phyloP scores from a whole-genome alignment of 768 basidiomycete species.

The Galerina sulciceps region DNA sequence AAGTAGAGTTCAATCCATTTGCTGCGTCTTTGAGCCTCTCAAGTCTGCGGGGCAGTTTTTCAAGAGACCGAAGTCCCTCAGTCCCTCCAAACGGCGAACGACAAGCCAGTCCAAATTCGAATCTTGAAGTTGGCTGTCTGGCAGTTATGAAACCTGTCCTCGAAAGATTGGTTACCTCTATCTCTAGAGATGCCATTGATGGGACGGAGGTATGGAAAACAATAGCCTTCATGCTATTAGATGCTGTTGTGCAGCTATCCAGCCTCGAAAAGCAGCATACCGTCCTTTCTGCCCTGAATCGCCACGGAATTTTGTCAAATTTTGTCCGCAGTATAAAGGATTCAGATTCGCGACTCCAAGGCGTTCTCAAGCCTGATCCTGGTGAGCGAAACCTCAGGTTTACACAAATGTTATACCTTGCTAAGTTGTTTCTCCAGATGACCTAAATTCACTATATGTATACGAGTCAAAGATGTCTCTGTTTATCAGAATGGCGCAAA shows the following conservation, averaged over 20 bases:
- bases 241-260: constrained; percentile 77
- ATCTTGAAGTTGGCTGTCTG: constrained; percentile 67
- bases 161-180: constrained; percentile 72
- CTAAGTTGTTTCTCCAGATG: constrained; percentile 53
- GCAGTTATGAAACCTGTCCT: constrained; percentile 66
- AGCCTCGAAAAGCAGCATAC: constrained; percentile 69
- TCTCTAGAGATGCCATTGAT: constrained; percentile 92
- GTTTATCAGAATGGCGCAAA: constrained; percentile 83
- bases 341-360: constrained; percentile 72
- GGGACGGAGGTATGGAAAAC: constrained; percentile 98
- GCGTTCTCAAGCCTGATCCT: constrained; percentile 86
- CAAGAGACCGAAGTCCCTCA: constrained; percentile 42
- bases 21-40: constrained; percentile 42
- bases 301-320: constrained; percentile 78
- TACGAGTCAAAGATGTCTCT: constrained; percentile 95
- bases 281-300: constrained; percentile 60
- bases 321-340: constrained; percentile 88
- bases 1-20: constrained; percentile 24
- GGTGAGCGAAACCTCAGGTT: constrained; percentile 50
- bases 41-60: constrained; percentile 42
- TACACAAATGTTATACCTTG: background rate
- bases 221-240: constrained; percentile 89
- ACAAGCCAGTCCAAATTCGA: constrained; percentile 27
- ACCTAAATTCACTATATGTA: constrained; percentile 89
- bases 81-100: constrained; percentile 27